Percentiles rank a stretch among this genome's conserved stretches.
Conservation (phyloP, 2,329 filamentous ascomycete species). For the Lecanoromycetidae sp. region DNA sequence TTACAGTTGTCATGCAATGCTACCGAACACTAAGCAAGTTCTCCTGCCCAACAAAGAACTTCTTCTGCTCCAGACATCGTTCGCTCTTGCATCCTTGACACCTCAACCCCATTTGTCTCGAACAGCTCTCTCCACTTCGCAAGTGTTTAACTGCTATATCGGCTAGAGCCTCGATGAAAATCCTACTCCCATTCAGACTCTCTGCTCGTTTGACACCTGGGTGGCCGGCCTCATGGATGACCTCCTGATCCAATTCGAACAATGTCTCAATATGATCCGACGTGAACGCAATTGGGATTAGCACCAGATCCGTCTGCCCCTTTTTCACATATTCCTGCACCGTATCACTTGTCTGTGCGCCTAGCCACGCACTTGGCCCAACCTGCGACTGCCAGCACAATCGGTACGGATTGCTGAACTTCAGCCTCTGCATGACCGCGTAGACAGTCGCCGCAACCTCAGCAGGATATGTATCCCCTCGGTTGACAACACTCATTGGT, state of each 20-base stretch:
- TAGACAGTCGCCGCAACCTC: conserved; percentile 94
- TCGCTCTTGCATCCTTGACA: conserved; percentile 92
- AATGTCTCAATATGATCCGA: conserved; percentile 98
- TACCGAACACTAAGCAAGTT: conserved; percentile 15
- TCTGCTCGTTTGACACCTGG: conserved; percentile 79
- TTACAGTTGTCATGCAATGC: conserved; percentile 12
- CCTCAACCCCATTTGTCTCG: conserved; percentile 73
- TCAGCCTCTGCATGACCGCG: conserved; percentile 86
- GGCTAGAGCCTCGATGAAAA: conserved; percentile 83
- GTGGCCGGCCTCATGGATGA: conserved; percentile 71
- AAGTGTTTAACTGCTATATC: conserved; percentile 76
- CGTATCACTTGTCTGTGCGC: conserved; percentile 79
- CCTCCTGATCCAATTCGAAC: conserved; percentile 85
- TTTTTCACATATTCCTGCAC: conserved; percentile 82
- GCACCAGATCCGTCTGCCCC: conserved; percentile 77
- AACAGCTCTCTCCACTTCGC: conserved; percentile 56
- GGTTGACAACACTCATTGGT: conserved; percentile 94
- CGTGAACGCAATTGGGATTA: conserved; percentile 94
- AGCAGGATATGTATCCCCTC: conserved; percentile 86
- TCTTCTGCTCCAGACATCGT: conserved; percentile 51
- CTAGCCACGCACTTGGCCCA: conserved; percentile 87
- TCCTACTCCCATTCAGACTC: conserved; percentile 77
- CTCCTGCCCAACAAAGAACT: conserved; percentile 46
- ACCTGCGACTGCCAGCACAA: conserved; percentile 98
- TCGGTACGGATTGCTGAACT: conserved; percentile 80